Evolutionary conservation across 768 basidiomycete genomes (phyloP), one percentile per base, ranked within the genome.

Genomic region (Boletellus ananas): DNA sequence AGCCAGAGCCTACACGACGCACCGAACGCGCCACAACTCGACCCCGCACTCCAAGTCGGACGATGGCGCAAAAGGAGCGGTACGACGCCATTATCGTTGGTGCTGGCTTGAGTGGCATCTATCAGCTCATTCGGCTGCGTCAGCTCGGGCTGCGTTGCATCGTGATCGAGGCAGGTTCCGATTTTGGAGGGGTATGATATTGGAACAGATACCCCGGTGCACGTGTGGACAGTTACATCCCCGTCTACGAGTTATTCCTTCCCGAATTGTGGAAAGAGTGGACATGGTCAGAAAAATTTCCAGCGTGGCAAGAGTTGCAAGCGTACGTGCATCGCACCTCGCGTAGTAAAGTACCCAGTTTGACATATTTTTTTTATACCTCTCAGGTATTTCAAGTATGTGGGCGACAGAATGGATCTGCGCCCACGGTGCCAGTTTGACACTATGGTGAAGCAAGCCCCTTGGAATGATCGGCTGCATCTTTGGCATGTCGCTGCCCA

Each of bases 171-270:
- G 51, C 51, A 14, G 57, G 40, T 2, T 58, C 57, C 0, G 51
- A 54, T n/a, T 34, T 58, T 1, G 56, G 57, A 17, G 57, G 57
- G 10, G 33, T 39, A 1, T 58, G 57, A 51, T n/a, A 43, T 36
- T 54, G 57, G 56, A 58, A 58, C 49, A 43, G 6, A 34, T 58
- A 58, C 34, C 57, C 56, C 0, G 57, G 57, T 1, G 56, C 56
- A 6, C 50, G 57, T 0, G 56, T 42, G 8, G 56, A 58, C 46
- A 48, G 27, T 20, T 17, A 21, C 1, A 54, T 58, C 2, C 57
- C 49, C 0, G 5, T 21, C 38, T 58, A 58, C 33, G 51, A 58
- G 36, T 10, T 54, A 1, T 17, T 39, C 14, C 4, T 54, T 1
- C 56, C 56, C 1, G 51, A 54, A 4, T 27, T 58, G 16, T 58